Evolutionary conservation across 805 yeast genomes (phyloP), one percentile per base, ranked within the genome.

Genomic region (Myxozyma kluyveri): DNA sequence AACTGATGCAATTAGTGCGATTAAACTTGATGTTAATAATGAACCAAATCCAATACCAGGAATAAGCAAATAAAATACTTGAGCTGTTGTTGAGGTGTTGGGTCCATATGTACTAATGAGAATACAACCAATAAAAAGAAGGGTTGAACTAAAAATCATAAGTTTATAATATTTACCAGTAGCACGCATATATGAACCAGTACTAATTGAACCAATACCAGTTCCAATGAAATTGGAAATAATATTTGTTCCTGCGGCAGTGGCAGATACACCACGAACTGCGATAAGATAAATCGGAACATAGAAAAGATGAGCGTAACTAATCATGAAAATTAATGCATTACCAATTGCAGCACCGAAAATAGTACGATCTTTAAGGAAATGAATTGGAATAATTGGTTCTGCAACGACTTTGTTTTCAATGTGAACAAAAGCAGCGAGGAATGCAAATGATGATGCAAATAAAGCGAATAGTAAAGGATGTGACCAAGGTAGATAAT

Each of bases 1-100:
- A 1, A 84, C 93, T 1, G 93, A 79, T 0, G 93, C 83, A 48
- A 88, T 84, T 68, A 88, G 74, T 0, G 95, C 85, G 32, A 87
- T 68, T 43, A 88, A 70, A 0, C 90, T 81, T 1, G 86, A 79
- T 0, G 95, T 87, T 55, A 87, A 73, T 66, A 81, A 74, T 2
- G 79, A 70, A 0, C 95, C 80, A 59, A 83, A 81, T 0, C 86
- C 87, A 33, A 80, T 70, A 6, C 93, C 88, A 4, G 81, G 78
- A 7, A 81, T 69, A 18, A 79, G 60, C 52, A 81, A 64, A 36
- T 78, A 66, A 1, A 74, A 42, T 50, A 68, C 77, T 53, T 81
- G 84, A 9, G 62, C 55, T 44, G 71, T 57, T 45, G 68, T 51
- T 1, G 67, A 36, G 4, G 64, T 51, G 27, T 26, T 17, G n/a